phyloP scores from a whole-genome alignment of 2,329 filamentous ascomycete species.

The Metarhizium rileyi region DNA sequence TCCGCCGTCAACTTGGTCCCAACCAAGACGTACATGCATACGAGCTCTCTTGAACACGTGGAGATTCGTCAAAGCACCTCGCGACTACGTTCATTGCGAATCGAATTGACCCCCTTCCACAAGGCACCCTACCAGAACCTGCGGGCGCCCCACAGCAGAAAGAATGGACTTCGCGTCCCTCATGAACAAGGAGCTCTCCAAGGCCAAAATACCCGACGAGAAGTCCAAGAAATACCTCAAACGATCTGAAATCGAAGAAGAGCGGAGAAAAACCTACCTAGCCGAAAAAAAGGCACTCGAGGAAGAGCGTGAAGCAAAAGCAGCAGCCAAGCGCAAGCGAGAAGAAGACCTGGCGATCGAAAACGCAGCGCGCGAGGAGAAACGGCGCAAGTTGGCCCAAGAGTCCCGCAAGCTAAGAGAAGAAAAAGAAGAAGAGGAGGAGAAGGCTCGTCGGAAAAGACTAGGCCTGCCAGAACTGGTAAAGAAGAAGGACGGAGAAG shows the following conservation, averaged over 20 bases:
- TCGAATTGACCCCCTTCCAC: not conserved
- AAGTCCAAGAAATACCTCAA: constrained; percentile 67
- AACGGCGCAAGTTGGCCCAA: constrained; percentile 70
- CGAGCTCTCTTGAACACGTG: too few relatives aligned
- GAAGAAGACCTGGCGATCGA: constrained; percentile 76
- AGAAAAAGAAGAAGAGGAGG: constrained; percentile 64
- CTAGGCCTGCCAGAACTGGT: constrained; percentile 71
- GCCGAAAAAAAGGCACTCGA: constrained; percentile 72
- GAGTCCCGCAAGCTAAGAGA: constrained; percentile 62
- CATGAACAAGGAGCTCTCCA: constrained; percentile 88
- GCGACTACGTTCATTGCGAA: too few relatives aligned
- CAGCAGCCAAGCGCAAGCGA: constrained; percentile 72
- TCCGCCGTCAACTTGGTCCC: not conserved
- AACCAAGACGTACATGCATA: too few relatives aligned
- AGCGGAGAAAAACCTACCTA: constrained; percentile 68
- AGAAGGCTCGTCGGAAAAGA: constrained; percentile 61
- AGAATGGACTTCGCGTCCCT: constrained; percentile 90
- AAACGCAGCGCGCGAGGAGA: constrained; percentile 64
- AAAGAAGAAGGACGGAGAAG: constrained; percentile 23
- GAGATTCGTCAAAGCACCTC: too few relatives aligned
- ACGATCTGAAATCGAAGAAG: constrained; percentile 76
- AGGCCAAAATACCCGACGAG: constrained; percentile 49
- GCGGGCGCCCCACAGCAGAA: constrained; percentile 30
- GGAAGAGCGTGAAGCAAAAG: constrained; percentile 57
- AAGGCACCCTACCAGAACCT: not conserved